These are phyloP conservation scores for Xylaria castorea DNA, from an alignment of 495 filamentous ascomycete genomes.

Conservation along the genomic window DNA sequence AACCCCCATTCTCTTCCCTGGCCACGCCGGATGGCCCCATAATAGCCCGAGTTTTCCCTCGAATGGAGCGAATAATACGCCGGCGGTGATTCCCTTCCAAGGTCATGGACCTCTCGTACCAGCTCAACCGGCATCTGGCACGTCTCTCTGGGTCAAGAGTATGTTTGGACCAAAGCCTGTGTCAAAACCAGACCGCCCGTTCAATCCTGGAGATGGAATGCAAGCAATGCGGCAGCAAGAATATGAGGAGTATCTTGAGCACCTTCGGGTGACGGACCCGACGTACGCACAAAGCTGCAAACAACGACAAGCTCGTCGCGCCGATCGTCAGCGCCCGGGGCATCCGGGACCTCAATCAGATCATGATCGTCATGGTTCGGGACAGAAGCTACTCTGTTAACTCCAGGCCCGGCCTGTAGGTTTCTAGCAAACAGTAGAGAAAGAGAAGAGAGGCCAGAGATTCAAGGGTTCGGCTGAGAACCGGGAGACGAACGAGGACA, in stretches of 20 bases:
- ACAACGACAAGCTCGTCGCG: slow-evolving; percentile 50
- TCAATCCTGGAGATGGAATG: slow-evolving; percentile 27
- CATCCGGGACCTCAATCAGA: background rate
- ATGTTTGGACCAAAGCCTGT: slow-evolving; percentile 38
- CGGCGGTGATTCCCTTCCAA: background rate
- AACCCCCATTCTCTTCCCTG: background rate
- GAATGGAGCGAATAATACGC: slow-evolving; percentile 11
- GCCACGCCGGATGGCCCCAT: background rate
- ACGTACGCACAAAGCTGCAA: slow-evolving; percentile 49
- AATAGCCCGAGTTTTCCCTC: background rate
- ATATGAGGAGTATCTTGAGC: slow-evolving; percentile 54
- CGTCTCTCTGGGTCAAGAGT: slow-evolving; percentile 31
- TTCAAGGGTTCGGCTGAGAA: background rate
- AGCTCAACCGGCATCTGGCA: slow-evolving; percentile 12
- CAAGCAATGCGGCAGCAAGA: slow-evolving; percentile 41
- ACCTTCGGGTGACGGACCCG: slow-evolving; percentile 47
- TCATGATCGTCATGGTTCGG: background rate
- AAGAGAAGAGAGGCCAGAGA: background rate
- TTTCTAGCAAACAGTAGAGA: background rate
- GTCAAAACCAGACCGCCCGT: slow-evolving; percentile 33
- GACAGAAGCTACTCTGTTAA: slow-evolving; percentile 16
- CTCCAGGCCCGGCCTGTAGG: background rate
- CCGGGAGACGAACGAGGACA: background rate
- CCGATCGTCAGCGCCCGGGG: slow-evolving; percentile 38
- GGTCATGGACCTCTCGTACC: background rate